Evolutionary conservation across 1,284 basidiomycete species (phyloP).

Genomic region (Moniliophthora roreri): DNA sequence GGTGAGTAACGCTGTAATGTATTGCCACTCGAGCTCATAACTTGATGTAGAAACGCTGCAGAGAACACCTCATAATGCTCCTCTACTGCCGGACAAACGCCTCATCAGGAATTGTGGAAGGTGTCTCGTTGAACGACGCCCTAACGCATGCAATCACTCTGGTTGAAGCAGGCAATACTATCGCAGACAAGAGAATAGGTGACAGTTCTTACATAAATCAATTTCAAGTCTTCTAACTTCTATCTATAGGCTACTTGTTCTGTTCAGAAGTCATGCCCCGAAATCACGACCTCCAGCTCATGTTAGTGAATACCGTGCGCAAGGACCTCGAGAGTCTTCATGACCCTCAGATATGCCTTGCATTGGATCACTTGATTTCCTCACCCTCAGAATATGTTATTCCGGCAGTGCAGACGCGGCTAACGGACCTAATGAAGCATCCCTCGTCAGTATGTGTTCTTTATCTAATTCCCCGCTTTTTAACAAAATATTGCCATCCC

Average conservation of each 20-base stretch:
- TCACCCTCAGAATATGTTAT: conserved; percentile 62
- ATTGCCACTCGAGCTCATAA: conserved; percentile 17
- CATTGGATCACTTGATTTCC: conserved; percentile 63
- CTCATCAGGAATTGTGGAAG: conserved; percentile 36
- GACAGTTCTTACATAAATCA: conserved; percentile 13
- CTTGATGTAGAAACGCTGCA: conserved; percentile 49
- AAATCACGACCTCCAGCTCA: conserved; percentile 69
- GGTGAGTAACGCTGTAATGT: conserved; percentile 35
- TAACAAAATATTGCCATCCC: conserved; percentile 13
- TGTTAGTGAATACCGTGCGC: conserved; percentile 80
- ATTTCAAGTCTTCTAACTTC: conserved; percentile 1
- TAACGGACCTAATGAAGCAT: conserved; percentile 64
- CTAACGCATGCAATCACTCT: conserved; percentile 70
- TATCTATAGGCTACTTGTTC: conserved; percentile 66
- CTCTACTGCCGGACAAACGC: conserved; percentile 65
- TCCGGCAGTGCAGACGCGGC: conserved; percentile 68
- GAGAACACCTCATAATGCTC: conserved; percentile 61
- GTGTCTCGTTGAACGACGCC: conserved; percentile 58
- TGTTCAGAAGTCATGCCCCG: conserved; percentile 69
- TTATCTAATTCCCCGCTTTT: conserved; percentile 12
- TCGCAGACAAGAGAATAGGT: conserved; percentile 74
- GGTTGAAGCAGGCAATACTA: conserved; percentile 60
- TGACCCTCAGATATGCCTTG: conserved; percentile 61
- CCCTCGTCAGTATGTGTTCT: conserved; percentile 63
- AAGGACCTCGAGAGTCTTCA: conserved; percentile 71